Conservation (phyloP, 1,139 yeast genomes). For the Yamadazyma buinensis region DNA sequence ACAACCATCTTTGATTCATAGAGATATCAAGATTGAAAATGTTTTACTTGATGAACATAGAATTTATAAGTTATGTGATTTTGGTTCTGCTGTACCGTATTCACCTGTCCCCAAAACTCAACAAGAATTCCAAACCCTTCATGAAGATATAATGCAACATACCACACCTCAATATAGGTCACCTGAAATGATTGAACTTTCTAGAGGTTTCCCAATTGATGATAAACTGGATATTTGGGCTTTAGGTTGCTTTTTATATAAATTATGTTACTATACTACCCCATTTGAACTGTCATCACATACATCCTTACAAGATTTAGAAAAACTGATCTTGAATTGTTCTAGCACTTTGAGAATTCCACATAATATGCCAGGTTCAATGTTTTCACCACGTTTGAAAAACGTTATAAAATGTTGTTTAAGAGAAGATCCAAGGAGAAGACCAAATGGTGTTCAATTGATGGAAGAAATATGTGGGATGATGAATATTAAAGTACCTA, state of each 20-base stretch:
- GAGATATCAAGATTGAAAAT: constrained; percentile 81
- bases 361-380: constrained; percentile 35
- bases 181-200: constrained; percentile 79
- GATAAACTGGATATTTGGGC: constrained; percentile 86
- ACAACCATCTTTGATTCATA: constrained; percentile 77
- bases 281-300: constrained; percentile 72
- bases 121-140: constrained; percentile 56
- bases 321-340: constrained; percentile 34
- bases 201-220: constrained; percentile 63
- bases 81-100: constrained; percentile 70
- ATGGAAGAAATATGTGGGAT: constrained; percentile 64
- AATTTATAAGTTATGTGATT: constrained; percentile 68
- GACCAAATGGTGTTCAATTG: constrained; percentile 73
- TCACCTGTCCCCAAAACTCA: constrained; percentile 58
- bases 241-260: constrained; percentile 71
- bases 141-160: constrained; percentile 66
- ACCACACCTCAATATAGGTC: constrained; percentile 82
- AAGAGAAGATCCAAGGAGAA: constrained; percentile 62
- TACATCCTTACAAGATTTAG: constrained; percentile 35
- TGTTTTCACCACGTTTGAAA: constrained; percentile 45
- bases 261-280: constrained; percentile 74
- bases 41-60: constrained; percentile 58
- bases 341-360: constrained; percentile 32
- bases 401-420: constrained; percentile 60
- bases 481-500: constrained; percentile 56